Percentiles rank a stretch among this genome's conserved stretches.
Conservation (phyloP, 805 yeast species). For the Suhomyces vadensis region DNA sequence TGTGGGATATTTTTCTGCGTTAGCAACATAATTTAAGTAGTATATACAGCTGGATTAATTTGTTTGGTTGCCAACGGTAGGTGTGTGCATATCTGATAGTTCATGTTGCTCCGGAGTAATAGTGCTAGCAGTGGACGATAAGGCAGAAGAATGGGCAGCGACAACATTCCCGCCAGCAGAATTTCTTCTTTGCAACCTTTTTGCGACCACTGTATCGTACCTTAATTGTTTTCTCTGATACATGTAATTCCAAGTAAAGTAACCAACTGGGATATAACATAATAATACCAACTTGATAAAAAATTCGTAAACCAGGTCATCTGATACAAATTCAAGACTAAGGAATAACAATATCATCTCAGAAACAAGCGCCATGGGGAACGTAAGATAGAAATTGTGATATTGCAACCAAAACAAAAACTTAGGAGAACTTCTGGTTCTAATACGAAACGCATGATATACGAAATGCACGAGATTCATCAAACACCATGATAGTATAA, state of each 20-base stretch:
- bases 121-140: neutral
- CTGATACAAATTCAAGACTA: conserved; percentile 33
- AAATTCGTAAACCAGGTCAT: conserved; percentile 23
- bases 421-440: conserved; percentile 36
- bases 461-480: conserved; percentile 32
- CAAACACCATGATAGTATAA: conserved; percentile 40
- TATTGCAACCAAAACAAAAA: conserved; percentile 40
- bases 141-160: neutral
- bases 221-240: conserved; percentile 18
- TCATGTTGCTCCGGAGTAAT: neutral
- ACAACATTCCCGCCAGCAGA: conserved; percentile 5
- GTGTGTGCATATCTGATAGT: neutral
- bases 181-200: conserved; percentile 10
- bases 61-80: no score
- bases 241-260: conserved; percentile 36
- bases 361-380: conserved; percentile 32
- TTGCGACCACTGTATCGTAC: conserved; percentile 15
- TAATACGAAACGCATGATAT: conserved; percentile 37
- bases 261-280: conserved; percentile 37
- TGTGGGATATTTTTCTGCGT: no score
- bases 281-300: conserved; percentile 27
- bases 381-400: conserved; percentile 33
- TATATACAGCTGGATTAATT: no score
- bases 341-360: conserved; percentile 39
- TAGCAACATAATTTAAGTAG: no score